phyloP scores from a whole-genome alignment of 768 basidiomycete species.

The Russula compacta region DNA sequence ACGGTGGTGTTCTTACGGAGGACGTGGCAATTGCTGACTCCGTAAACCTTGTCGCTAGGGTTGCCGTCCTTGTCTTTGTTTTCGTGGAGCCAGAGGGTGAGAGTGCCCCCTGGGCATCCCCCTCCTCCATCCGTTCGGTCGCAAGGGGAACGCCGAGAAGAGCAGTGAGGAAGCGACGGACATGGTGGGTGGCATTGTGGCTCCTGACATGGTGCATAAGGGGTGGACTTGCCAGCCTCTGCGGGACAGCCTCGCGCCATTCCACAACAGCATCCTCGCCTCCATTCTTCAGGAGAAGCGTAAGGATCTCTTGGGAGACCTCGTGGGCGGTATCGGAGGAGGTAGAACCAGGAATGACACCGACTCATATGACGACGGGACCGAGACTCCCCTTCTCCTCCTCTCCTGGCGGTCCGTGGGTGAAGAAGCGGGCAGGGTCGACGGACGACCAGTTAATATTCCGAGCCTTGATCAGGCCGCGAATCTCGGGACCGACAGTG shows the following conservation, averaged over 20 bases:
- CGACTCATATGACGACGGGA: constrained; percentile 13
- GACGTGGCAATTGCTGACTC: not conserved
- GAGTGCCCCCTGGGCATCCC: not conserved
- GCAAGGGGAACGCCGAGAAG: not conserved
- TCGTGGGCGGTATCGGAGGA: constrained; percentile 9
- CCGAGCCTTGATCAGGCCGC: not conserved
- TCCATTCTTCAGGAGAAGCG: not conserved
- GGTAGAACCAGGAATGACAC: not conserved
- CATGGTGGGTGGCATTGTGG: not conserved
- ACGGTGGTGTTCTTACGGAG: not conserved
- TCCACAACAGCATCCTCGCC: constrained; percentile 10
- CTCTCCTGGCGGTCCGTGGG: not conserved
- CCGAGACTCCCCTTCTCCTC: not conserved
- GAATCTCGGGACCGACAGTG: constrained; percentile 8
- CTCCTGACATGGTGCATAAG: not conserved
- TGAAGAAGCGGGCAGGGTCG: constrained; percentile 7
- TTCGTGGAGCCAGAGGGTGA: not conserved
- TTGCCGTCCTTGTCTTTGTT: not conserved
- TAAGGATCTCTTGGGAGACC: constrained; percentile 4
- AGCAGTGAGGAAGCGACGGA: not conserved
- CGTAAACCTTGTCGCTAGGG: not conserved
- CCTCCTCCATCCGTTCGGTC: not conserved
- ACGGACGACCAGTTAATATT: constrained; percentile 1
- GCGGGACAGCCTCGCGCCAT: constrained; percentile 2
- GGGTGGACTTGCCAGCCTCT: not conserved